Base-by-base conservation (phyloP, 2,329 filamentous ascomycete genomes). In the Sporothrix inflata region DNA sequence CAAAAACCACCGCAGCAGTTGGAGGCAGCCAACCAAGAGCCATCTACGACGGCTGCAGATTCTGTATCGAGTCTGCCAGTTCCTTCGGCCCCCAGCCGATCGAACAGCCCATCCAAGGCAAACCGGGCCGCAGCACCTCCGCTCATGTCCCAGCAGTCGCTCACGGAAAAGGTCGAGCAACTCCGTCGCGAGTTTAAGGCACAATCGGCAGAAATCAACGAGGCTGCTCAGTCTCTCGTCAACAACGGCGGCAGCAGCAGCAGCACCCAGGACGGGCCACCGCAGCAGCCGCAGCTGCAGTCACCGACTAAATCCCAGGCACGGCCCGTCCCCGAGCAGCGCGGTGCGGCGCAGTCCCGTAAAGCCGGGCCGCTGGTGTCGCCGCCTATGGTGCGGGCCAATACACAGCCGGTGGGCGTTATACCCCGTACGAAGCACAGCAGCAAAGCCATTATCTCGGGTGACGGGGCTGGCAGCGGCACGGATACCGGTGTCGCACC, bases 311-410 rank as follows among this genome's bases (percentile, higher is more conserved):
- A 65, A 14, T 65, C 60, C 1, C 60, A 45, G 14, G 60, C 34
- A 16, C 60, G 60, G 21, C 38, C 38, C 4, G 38, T 65, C 19
- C 57, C 53, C 45, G 68, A 79, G 5, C 40, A 42, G 73, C 79
- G 69, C 55, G 76, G 16, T 24, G 42, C 38, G 14, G 63, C n/a
- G 7, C 73, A 82, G 42, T 79, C 83, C 40, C 84, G 87, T 74
- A 86, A 83, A 75, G 79, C 82, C 38, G 84, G 84, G 45, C 77
- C 82, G 70, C 82, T 78, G 55, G 79, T 83, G 21, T 86, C 87
- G 12, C 86, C 87, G 45, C 87, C 87, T 3, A 84, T 89, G 76
- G 78, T 85, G 63, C 84, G 87, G 65, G 82, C 87, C 1, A 80
- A 83, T n/a, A 86, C 87, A 1, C 86, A 88, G 71, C 86, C 87